phyloP scores from a whole-genome alignment of 2,329 filamentous ascomycete species.

The Colletotrichum tanaceti region DNA sequence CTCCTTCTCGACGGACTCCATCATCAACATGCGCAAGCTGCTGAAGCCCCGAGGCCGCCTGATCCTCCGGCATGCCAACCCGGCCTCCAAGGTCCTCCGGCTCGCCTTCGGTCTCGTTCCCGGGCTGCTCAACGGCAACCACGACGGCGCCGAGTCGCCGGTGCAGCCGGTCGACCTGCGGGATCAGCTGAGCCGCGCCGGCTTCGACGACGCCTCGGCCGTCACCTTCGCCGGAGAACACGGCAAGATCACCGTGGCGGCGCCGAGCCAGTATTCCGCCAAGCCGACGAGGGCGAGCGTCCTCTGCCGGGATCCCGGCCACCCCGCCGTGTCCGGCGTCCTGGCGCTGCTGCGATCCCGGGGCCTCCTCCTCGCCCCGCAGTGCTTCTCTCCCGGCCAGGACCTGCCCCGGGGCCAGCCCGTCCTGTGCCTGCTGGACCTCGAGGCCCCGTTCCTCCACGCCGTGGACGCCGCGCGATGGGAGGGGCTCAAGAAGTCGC shows the following conservation, averaged over 20 bases:
- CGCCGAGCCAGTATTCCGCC: slow-evolving; percentile 5
- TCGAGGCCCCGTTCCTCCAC: slow-evolving; percentile 29
- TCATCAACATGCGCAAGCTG: slow-evolving; percentile 26
- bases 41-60: slow-evolving; percentile 16
- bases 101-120: slow-evolving; percentile 9
- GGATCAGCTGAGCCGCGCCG: slow-evolving; percentile 2
- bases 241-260: slow-evolving; percentile 1
- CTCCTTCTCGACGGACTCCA: not conserved
- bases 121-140: not conserved
- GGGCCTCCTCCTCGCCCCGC: not conserved
- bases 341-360: not conserved
- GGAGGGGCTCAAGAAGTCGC: slow-evolving; percentile 15
- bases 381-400: slow-evolving; percentile 12
- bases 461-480: not conserved
- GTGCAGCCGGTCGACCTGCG: not conserved
- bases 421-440: slow-evolving; percentile 23
- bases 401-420: slow-evolving; percentile 24
- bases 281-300: slow-evolving; percentile 4
- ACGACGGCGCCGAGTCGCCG: not conserved
- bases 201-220: slow-evolving; percentile 15
- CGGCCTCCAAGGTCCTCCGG: slow-evolving; percentile 4
- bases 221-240: slow-evolving; percentile 17
- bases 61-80: slow-evolving; percentile 18
- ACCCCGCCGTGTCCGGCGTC: not conserved
- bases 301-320: slow-evolving; percentile 16